Conservation (phyloP, 345 rosid genomes). For the Lepidium sativum region DNA sequence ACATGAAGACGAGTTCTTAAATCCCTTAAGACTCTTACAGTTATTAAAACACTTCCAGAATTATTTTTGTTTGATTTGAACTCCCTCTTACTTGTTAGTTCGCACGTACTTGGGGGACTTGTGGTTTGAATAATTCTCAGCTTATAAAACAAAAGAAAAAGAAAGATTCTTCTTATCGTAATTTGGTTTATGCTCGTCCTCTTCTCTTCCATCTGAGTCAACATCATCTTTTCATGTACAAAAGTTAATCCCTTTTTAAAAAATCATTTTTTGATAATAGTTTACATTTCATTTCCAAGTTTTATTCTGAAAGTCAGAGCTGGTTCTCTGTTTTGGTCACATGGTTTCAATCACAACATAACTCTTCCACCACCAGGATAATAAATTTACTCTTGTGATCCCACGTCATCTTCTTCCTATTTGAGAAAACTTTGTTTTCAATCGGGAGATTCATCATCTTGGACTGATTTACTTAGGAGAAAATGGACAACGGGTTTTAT, state of each 20-base stretch:
- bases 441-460: neutral
- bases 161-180: constrained; percentile 15
- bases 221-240: constrained; percentile 24
- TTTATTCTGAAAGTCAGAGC: constrained; percentile 17
- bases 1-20: constrained; percentile 25
- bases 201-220: constrained; percentile 28
- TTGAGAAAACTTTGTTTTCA: neutral
- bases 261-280: neutral
- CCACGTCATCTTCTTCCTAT: constrained; percentile 10
- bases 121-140: constrained; percentile 25
- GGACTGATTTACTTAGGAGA: neutral
- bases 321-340: constrained; percentile 25
- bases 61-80: neutral
- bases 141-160: neutral
- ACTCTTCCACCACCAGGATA: constrained; percentile 8
- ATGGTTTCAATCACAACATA: constrained; percentile 23
- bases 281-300: constrained; percentile 19
- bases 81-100: constrained; percentile 2
- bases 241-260: neutral
- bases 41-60: neutral
- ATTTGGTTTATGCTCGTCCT: constrained; percentile 28
- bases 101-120: constrained; percentile 20
- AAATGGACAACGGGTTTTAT: constrained; percentile 53
- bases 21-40: neutral
- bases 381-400: neutral